These are phyloP conservation scores for Gamsiella multidivaricata DNA, from an alignment of 192 early-diverging fungal genomes.

Conservation along the genomic window DNA sequence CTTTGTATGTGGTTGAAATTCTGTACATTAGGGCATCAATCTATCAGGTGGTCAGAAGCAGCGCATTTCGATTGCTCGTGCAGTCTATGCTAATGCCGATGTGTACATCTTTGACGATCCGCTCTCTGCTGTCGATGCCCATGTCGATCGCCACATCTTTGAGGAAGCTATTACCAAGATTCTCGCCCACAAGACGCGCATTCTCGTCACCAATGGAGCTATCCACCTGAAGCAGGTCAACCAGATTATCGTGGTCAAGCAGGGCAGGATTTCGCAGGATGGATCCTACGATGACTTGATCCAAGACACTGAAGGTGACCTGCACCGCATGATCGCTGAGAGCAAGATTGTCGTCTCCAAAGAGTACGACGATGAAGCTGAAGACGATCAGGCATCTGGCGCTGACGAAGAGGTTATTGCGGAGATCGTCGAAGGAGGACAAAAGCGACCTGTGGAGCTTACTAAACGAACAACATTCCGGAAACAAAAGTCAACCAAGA, in stretches of 20 bases:
- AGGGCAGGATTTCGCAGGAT: conserved; percentile 72
- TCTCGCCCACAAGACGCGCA: conserved; percentile 73
- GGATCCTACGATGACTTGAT: conserved; percentile 74
- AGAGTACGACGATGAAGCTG: conserved; percentile 3
- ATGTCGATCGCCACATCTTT: conserved; percentile 65
- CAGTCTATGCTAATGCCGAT: conserved; percentile 88
- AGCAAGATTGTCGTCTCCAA: conserved; percentile 7
- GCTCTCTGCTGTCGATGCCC: conserved; percentile 68
- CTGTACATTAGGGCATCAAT: conserved; percentile 71
- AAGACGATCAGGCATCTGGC: background rate
- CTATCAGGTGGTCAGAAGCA: conserved; percentile 79
- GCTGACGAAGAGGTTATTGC: background rate
- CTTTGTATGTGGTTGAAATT: background rate
- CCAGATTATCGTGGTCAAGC: conserved; percentile 69
- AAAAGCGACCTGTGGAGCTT: background rate
- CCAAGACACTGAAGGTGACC: conserved; percentile 55
- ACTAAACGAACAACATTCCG: background rate
- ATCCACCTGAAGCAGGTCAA: conserved; percentile 74
- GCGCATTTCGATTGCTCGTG: conserved; percentile 67
- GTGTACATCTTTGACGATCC: conserved; percentile 57
- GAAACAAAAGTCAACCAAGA: background rate
- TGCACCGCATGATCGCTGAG: conserved; percentile 65
- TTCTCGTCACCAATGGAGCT: conserved; percentile 85
- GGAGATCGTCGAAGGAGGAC: background rate
- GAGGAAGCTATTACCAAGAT: conserved; percentile 32